Conservation (phyloP, 2,329 filamentous ascomycete genomes). For the Orbilia oligospora region DNA sequence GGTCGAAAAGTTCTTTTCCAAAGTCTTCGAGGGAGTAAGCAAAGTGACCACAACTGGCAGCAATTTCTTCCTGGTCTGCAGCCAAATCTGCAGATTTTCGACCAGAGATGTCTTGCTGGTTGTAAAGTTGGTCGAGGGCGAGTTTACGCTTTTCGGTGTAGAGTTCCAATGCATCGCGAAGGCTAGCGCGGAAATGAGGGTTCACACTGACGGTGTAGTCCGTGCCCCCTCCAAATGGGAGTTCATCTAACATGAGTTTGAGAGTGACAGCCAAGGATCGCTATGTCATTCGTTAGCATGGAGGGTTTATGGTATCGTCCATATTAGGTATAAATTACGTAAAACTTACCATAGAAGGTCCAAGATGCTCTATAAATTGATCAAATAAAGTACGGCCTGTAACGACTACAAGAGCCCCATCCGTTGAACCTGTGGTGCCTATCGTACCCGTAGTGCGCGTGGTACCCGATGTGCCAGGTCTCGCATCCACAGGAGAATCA, state of each 20-base stretch:
- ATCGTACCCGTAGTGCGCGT: not conserved
- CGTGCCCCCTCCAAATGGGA: constrained; percentile 81
- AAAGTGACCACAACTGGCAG: constrained; percentile 97
- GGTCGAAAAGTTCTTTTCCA: constrained; percentile 87
- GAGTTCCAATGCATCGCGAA: constrained; percentile 82
- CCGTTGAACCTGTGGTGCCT: not conserved
- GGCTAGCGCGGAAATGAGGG: constrained; percentile 82
- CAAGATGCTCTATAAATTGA: constrained; percentile 87
- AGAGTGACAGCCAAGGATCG: constrained; percentile 94
- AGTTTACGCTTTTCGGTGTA: constrained; percentile 82
- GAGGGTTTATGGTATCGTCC: not conserved
- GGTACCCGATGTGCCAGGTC: constrained; percentile 25
- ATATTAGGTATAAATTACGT: not conserved
- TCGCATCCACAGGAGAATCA: constrained; percentile 23
- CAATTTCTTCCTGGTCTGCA: constrained; percentile 96
- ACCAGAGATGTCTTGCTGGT: constrained; percentile 78
- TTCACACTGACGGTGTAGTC: constrained; percentile 81
- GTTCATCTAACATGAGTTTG: constrained; percentile 86
- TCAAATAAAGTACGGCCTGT: constrained; percentile 88
- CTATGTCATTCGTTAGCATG: constrained; percentile 65
- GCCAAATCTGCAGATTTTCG: constrained; percentile 80
- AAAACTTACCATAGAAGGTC: constrained; percentile 82
- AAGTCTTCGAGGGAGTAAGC: constrained; percentile 92
- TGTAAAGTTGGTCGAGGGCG: constrained; percentile 84
- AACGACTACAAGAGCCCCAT: constrained; percentile 32